These are phyloP conservation scores for Suillus discolor DNA, from an alignment of 768 basidiomycete species.

Conservation along the genomic window DNA sequence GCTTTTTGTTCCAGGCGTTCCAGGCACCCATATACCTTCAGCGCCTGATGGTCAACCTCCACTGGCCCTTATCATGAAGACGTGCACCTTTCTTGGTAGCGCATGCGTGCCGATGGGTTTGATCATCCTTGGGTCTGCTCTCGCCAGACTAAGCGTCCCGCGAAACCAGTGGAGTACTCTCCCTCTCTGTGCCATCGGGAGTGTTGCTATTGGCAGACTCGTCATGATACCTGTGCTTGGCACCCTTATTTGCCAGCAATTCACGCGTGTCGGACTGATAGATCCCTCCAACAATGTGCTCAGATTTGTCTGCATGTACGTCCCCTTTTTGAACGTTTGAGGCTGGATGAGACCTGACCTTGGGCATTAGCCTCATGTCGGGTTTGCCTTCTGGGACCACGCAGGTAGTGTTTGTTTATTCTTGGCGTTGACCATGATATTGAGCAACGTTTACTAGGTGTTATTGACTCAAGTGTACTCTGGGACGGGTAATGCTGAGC, in stretches of 20 bases:
- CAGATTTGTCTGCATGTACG: constrained; percentile 70
- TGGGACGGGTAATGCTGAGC: constrained; percentile 63
- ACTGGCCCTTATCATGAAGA: constrained; percentile 60
- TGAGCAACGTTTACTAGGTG: constrained; percentile 39
- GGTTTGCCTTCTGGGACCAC: constrained; percentile 64
- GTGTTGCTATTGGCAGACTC: constrained; percentile 56
- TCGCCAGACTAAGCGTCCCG: constrained; percentile 63
- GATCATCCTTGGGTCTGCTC: constrained; percentile 61
- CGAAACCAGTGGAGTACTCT: constrained; percentile 44
- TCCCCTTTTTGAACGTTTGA: constrained; percentile 12
- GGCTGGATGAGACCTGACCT: neutral
- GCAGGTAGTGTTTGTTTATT: constrained; percentile 40
- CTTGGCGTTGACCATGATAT: neutral
- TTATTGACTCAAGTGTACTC: constrained; percentile 68
- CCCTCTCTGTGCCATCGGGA: constrained; percentile 53
- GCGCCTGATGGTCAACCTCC: constrained; percentile 73
- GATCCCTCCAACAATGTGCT: constrained; percentile 56
- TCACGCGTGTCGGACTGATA: constrained; percentile 52
- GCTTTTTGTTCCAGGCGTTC: constrained; percentile 52
- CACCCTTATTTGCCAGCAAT: constrained; percentile 53
- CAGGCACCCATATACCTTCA: constrained; percentile 43
- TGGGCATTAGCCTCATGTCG: constrained; percentile 50
- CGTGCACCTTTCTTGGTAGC: constrained; percentile 57
- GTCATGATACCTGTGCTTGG: constrained; percentile 63
- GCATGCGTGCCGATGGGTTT: constrained; percentile 67